Base-by-base conservation (phyloP, 1,284 basidiomycete species). In the Xerocomus minutiporus region DNA sequence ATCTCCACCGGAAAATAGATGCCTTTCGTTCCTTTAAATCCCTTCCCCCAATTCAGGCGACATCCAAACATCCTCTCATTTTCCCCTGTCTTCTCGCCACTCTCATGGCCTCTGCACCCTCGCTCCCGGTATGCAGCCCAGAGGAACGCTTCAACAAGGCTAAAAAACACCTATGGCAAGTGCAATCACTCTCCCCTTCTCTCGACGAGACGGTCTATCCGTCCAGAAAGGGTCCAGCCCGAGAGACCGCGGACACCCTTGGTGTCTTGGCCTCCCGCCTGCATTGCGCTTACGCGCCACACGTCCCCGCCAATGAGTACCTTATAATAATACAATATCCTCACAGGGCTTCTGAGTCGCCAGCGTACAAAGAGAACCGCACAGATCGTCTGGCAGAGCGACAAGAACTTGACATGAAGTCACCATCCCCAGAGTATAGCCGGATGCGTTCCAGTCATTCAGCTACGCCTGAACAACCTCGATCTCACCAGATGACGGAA, bases 71-170 rank as follows among this genome's bases (percentile, higher is more conserved):
- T 61, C 60, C 56, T 58, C 54, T 61, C 61, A 54, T 53, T 56
- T 55, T 53, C 62, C 52, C 58, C 61, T 68, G 61, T 65, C 57
- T 56, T 38, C 41, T 53, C 40, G 36, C 53, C 52, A 47, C 48
- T 42, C 49, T 44, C 35, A 68, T 68, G 66, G 55, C 67, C 29
- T 70, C 66, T 44, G 36, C 57, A 44, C 42, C 64, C 17, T 59
- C 68, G 38, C 44, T 52, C 9, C 52, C 57, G 48, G 25, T 49
- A 17, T 50, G 50, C 38, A 63, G 58, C 42, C 11, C 56, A 47
- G 67, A 71, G 34, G 69, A 71, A 41, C 60, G 66, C 36, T 68
- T 69, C 29, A 55, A 69, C 67, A 68, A 71, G 53, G 69, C 69
- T 26, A 68, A 71, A 65, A 68, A 68, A 46, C 66, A 68, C 40